Evolutionary conservation across 805 yeast genomes (phyloP).

Genomic region (Monosporozyma aquatica): DNA sequence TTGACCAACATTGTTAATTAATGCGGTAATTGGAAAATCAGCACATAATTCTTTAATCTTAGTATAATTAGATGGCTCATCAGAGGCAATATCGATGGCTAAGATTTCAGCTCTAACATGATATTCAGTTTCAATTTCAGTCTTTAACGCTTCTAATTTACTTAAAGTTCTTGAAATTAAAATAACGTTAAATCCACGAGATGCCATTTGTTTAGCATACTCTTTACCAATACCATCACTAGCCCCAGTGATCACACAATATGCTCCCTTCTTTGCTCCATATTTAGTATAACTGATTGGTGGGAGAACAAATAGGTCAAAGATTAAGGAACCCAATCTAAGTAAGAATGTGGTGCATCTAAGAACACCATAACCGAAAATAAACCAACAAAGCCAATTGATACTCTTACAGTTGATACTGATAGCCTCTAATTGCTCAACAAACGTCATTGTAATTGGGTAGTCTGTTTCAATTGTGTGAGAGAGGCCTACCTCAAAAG

Average conservation of each 20-base stretch:
- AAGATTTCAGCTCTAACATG: constrained; percentile 55
- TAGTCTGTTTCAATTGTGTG: background rate
- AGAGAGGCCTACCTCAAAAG: too few relatives aligned
- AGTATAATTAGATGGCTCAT: constrained; percentile 48
- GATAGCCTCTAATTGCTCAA: constrained; percentile 18
- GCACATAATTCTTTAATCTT: constrained; percentile 38
- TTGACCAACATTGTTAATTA: constrained; percentile 90
- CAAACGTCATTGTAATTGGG: constrained; percentile 10
- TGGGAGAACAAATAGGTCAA: constrained; percentile 58
- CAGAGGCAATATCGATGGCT: constrained; percentile 72
- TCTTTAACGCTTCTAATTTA: constrained; percentile 59
- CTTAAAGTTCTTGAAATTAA: constrained; percentile 77
- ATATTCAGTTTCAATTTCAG: constrained; percentile 52
- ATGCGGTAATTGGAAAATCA: constrained; percentile 55
- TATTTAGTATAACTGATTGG: constrained; percentile 50
- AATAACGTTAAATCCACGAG: constrained; percentile 72
- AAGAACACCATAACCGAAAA: constrained; percentile 52
- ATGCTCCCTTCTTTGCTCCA: constrained; percentile 62
- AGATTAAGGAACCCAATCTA: constrained; percentile 43
- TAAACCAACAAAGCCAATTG: constrained; percentile 29
- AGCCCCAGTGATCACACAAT: constrained; percentile 97
- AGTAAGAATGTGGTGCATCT: constrained; percentile 46
- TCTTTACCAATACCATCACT: constrained; percentile 97
- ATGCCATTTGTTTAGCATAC: constrained; percentile 77
- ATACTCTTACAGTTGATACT: constrained; percentile 16